These are phyloP conservation scores for Tetrapyrgos nigripes DNA, from an alignment of 1,284 basidiomycete genomes.

Conservation along the genomic window DNA sequence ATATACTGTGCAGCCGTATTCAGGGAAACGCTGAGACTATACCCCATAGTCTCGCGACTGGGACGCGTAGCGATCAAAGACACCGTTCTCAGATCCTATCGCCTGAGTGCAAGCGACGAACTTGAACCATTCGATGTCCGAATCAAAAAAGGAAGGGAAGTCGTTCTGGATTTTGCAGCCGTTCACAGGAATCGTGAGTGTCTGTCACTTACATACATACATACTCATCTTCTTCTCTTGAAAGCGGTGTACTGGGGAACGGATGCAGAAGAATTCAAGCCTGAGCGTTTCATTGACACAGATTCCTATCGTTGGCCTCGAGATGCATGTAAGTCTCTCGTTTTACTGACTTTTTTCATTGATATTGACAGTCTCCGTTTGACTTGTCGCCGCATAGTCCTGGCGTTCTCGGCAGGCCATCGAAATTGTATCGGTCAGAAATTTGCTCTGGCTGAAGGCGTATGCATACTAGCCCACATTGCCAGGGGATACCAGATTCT, in stretches of 20 bases:
- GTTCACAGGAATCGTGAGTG: constrained; percentile 41
- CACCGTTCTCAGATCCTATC: constrained; percentile 36
- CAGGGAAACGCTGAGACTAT: constrained; percentile 51
- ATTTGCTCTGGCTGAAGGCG: constrained; percentile 41
- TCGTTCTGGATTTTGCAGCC: constrained; percentile 46
- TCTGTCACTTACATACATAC: not conserved
- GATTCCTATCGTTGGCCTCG: constrained; percentile 44
- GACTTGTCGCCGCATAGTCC: constrained; percentile 27
- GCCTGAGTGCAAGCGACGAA: constrained; percentile 30
- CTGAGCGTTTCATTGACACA: constrained; percentile 55
- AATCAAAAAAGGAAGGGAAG: constrained; percentile 43
- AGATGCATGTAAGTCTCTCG: constrained; percentile 40
- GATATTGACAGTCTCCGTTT: not conserved
- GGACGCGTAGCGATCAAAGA: constrained; percentile 45
- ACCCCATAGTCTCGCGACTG: constrained; percentile 45
- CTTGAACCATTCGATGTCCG: constrained; percentile 38
- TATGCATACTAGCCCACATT: constrained; percentile 43
- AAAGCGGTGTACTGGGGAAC: constrained; percentile 49
- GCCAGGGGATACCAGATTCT: constrained; percentile 37
- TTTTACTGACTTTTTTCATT: constrained; percentile 1
- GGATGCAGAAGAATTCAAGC: constrained; percentile 50
- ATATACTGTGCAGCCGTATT: constrained; percentile 47
- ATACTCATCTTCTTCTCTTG: not conserved
- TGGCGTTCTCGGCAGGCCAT: constrained; percentile 49
- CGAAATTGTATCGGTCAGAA: constrained; percentile 52